phyloP scores from a whole-genome alignment of 2,329 filamentous ascomycete species.

The Claviceps cyperi region DNA sequence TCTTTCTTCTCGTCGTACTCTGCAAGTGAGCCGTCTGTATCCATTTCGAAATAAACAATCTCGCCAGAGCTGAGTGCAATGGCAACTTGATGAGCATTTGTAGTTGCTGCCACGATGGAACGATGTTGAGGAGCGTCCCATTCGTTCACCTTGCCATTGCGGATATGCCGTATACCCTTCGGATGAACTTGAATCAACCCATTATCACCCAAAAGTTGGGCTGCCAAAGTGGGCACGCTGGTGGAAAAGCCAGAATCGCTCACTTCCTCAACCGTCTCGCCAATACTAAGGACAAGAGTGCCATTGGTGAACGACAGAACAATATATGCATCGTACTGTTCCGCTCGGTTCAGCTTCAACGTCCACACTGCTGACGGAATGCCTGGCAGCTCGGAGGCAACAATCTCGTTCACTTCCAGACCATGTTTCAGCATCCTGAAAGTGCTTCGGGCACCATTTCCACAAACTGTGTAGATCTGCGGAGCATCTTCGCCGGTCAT shows the following conservation, averaged over 20 bases:
- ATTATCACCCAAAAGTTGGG: slow-evolving; percentile 88
- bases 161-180: slow-evolving; percentile 87
- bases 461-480: slow-evolving; percentile 88
- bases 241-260: slow-evolving; percentile 86
- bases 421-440: slow-evolving; percentile 91
- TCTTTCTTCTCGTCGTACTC: slow-evolving; percentile 93
- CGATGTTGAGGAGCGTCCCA: slow-evolving; percentile 90
- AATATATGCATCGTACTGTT: slow-evolving; percentile 87
- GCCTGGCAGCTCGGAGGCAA: slow-evolving; percentile 82
- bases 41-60: slow-evolving; percentile 97
- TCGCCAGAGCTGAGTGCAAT: slow-evolving; percentile 91
- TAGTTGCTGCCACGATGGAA: slow-evolving; percentile 86
- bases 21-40: slow-evolving; percentile 73
- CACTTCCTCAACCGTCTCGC: slow-evolving; percentile 92
- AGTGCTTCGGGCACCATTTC: slow-evolving; percentile 73
- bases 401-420: slow-evolving; percentile 82
- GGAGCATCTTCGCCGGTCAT: slow-evolving; percentile 84
- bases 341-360: slow-evolving; percentile 66
- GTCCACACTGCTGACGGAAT: slow-evolving; percentile 93
- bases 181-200: slow-evolving; percentile 89
- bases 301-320: slow-evolving; percentile 85
- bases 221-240: slow-evolving; percentile 75
- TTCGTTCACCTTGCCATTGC: slow-evolving; percentile 66
- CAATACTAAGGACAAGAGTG: slow-evolving; percentile 86
- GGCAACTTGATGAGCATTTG: slow-evolving; percentile 85